Conservation (phyloP, 2,329 filamentous ascomycete species). For the Orbilia ellipsospora region DNA sequence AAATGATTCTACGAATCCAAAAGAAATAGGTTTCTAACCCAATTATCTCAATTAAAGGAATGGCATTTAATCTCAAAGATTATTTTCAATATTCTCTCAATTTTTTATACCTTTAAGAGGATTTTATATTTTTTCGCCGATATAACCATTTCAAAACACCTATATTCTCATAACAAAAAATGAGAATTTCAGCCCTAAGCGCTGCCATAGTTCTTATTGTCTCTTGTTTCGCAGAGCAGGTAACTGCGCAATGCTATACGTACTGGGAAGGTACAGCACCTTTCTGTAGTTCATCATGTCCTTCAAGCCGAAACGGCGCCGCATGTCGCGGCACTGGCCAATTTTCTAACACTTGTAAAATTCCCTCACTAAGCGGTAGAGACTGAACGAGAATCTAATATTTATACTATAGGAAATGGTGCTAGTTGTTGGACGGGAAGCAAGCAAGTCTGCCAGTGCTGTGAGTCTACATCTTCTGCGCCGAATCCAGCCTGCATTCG, state of each 20-base stretch:
- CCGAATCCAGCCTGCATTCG: constrained; percentile 17
- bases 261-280: constrained; percentile 51
- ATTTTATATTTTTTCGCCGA: too few relatives aligned
- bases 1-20: too few relatives aligned
- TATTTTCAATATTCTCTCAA: too few relatives aligned
- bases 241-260: constrained; percentile 21
- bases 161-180: background rate
- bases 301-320: constrained; percentile 7
- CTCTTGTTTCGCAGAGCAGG: constrained; percentile 24
- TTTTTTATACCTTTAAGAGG: too few relatives aligned
- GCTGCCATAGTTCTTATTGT: constrained; percentile 15
- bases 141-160: too few relatives aligned
- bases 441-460: constrained; percentile 39
- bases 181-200: constrained; percentile 36
- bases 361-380: background rate
- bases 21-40: too few relatives aligned
- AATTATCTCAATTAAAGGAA: too few relatives aligned
- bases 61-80: too few relatives aligned
- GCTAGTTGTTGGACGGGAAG: constrained; percentile 22
- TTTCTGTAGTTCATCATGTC: constrained; percentile 36
- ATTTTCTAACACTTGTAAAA: constrained; percentile 32
- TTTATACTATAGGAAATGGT: constrained; percentile 18
- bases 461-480: background rate
- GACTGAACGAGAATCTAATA: background rate
- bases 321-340: constrained; percentile 28